A percentile compares a stretch with the other conserved stretches of the same genome.
Evolutionary conservation across 169 alveolate species (phyloP).

Genomic region (Eimeria maxima): DNA sequence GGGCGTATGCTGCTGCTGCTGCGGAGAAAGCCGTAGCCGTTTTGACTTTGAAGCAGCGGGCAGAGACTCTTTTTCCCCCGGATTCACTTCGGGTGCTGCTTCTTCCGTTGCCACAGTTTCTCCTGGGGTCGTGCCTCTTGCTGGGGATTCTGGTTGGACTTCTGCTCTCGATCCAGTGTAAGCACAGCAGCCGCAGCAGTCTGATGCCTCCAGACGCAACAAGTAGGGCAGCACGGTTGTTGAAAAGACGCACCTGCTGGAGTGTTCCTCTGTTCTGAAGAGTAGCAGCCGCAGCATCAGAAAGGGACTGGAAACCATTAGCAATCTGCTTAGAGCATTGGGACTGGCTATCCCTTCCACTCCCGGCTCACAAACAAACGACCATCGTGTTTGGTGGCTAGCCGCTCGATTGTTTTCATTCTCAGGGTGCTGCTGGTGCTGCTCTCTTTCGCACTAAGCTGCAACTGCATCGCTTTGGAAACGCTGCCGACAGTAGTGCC

Average conservation of each 20-base stretch:
- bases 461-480: conserved; percentile 44
- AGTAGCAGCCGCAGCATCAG: conserved; percentile 39
- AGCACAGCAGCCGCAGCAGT: conserved; percentile 58
- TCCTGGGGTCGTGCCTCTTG: background rate
- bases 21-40: background rate
- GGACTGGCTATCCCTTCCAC: background rate
- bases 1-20: conserved; percentile 2
- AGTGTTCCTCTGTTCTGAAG: conserved; percentile 40
- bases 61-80: background rate
- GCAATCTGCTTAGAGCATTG: background rate
- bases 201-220: conserved; percentile 55
- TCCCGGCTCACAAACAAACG: too few relatives aligned
- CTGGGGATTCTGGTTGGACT: background rate
- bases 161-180: conserved; percentile 32
- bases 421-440: background rate
- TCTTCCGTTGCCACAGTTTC: conserved; percentile 7
- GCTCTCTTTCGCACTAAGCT: background rate
- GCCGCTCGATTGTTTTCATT: background rate
- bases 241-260: conserved; percentile 54
- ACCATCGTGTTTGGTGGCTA: background rate
- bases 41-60: background rate
- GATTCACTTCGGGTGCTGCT: background rate
- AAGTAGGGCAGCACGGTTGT: conserved; percentile 24
- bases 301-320: background rate
- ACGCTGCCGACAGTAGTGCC: background rate